These are phyloP conservation scores for Cymbopogon flexuosus DNA, from an alignment of 202 grass and related monocot genomes.

Conservation along the genomic window DNA sequence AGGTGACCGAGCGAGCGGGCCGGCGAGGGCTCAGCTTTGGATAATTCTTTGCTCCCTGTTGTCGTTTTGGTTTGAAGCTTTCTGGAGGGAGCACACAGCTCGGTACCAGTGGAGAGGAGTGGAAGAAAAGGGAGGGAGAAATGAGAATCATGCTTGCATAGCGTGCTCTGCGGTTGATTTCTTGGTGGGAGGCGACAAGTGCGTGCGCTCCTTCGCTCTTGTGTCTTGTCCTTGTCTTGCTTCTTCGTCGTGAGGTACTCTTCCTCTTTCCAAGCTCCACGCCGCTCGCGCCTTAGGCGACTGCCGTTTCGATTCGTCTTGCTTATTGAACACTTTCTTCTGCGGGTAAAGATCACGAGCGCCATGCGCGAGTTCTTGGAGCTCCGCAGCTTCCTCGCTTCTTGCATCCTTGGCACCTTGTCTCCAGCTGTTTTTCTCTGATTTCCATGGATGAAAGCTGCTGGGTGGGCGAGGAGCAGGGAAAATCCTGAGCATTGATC, in stretches of 20 bases:
- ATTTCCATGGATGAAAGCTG: conserved; percentile 28
- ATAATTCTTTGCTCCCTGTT: conserved; percentile 33
- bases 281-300: neutral
- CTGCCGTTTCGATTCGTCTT: neutral
- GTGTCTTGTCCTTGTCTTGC: neutral
- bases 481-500: neutral
- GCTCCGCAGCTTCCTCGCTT: neutral
- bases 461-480: neutral
- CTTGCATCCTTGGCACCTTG: neutral
- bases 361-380: neutral
- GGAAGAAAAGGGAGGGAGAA: no score
- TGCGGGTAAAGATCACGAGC: neutral
- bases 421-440: neutral
- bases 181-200: conserved; percentile 31
- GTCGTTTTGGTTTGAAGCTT: conserved; percentile 38
- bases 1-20: neutral
- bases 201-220: conserved; percentile 26
- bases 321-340: neutral
- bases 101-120: neutral
- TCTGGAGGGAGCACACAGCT: neutral
- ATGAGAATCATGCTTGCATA: no score
- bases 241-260: conserved; percentile 26
- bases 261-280: neutral
- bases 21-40: conserved; percentile 15
- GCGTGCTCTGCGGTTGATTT: neutral